Percentiles rank a stretch among this genome's conserved stretches.
Conservation (phyloP, 2,329 filamentous ascomycete species). For the Ophiosphaerella herpotricha region DNA sequence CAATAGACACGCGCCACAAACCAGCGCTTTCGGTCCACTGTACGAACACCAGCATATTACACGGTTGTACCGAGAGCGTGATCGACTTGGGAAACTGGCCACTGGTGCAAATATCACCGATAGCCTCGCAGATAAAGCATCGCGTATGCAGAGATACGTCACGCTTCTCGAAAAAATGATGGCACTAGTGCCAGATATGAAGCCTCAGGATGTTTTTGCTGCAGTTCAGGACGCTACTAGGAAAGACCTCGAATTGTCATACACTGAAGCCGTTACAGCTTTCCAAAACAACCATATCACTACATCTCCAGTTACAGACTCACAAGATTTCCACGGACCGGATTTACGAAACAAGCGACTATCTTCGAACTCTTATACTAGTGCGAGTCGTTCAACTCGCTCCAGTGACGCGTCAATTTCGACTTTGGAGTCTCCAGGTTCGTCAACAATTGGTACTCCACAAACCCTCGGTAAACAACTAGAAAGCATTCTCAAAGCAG, state of each 20-base stretch:
- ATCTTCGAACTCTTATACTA: constrained; percentile 1
- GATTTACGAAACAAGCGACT: constrained; percentile 9
- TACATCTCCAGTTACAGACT: constrained; percentile 1
- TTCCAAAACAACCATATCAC: not conserved
- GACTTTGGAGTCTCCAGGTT: not conserved
- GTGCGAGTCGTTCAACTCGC: constrained; percentile 10
- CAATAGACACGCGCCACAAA: constrained; percentile 29
- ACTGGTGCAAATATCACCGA: constrained; percentile 19
- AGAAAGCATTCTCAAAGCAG: constrained; percentile 31
- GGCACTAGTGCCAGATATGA: constrained; percentile 27
- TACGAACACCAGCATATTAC: constrained; percentile 28
- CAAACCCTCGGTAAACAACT: constrained; percentile 28
- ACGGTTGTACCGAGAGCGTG: constrained; percentile 32
- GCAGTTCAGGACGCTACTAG: constrained; percentile 29
- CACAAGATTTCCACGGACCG: constrained; percentile 1
- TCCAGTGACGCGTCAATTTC: constrained; percentile 7
- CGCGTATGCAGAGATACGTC: constrained; percentile 35
- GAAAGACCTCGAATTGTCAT: constrained; percentile 25
- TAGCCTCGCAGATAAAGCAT: constrained; percentile 27
- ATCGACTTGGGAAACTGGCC: constrained; percentile 30
- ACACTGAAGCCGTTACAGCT: constrained; percentile 24
- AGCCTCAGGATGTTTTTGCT: constrained; percentile 19
- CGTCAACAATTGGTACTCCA: constrained; percentile 13
- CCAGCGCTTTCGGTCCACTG: constrained; percentile 36
- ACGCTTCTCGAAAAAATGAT: constrained; percentile 39